These are phyloP conservation scores for Glomus cerebriforme DNA, from an alignment of 192 early-diverging fungal genomes.

Conservation along the genomic window DNA sequence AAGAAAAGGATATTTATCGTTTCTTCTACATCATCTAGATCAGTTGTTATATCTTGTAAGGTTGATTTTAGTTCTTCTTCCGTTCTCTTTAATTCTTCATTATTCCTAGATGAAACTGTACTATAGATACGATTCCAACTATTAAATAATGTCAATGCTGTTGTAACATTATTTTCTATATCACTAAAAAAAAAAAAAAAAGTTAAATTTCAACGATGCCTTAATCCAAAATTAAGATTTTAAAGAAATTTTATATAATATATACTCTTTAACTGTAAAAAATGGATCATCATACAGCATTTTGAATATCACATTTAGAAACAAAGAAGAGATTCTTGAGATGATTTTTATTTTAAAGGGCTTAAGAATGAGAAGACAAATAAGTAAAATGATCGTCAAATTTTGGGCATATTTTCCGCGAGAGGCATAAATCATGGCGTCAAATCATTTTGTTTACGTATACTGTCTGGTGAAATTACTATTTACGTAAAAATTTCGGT, in stretches of 20 bases:
- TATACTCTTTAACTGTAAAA: not conserved
- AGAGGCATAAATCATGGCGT: no score
- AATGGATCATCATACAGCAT: not conserved
- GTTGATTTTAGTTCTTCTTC: slow-evolving; percentile 51
- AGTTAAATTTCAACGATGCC: no score
- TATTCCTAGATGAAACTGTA: slow-evolving; percentile 53
- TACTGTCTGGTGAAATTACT: no score
- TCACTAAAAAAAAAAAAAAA: slow-evolving; percentile 1
- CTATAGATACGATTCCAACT: slow-evolving; percentile 57
- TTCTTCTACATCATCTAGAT: slow-evolving; percentile 58
- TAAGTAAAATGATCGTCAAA: no score
- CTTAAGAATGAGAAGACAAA: not conserved
- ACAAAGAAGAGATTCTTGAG: no score
- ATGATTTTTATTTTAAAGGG: no score
- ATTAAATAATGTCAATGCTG: slow-evolving; percentile 46
- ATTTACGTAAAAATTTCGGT: no score
- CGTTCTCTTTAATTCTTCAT: slow-evolving; percentile 58
- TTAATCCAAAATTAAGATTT: not conserved
- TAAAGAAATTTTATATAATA: not conserved
- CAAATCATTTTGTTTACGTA: no score
- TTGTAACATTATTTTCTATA: slow-evolving; percentile 26
- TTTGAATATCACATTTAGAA: not conserved
- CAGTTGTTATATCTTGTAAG: slow-evolving; percentile 47
- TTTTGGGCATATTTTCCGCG: no score
- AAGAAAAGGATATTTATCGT: slow-evolving; percentile 49